A percentile compares a stretch with the other conserved stretches of the same genome.
Conservation (phyloP, 805 yeast genomes). For the Schwanniomyces polymorphus region DNA sequence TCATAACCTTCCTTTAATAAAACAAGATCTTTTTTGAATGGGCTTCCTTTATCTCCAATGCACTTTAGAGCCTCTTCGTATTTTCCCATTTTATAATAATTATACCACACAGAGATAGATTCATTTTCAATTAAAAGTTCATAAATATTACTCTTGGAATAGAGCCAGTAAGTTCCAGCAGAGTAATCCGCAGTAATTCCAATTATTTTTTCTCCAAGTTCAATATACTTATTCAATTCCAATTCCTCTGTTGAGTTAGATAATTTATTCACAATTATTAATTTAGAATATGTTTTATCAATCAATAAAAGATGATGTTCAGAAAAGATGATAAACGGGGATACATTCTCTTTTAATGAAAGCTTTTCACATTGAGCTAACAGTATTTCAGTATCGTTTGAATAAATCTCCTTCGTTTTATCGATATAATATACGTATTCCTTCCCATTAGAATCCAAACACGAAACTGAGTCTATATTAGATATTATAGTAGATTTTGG, state of each 20-base stretch:
- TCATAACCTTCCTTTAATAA: constrained; percentile 40
- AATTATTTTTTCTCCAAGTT: constrained; percentile 11
- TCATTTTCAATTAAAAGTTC: constrained; percentile 76
- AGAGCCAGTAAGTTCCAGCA: constrained; percentile 73
- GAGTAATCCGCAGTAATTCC: constrained; percentile 32
- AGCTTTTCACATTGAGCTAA: constrained; percentile 15
- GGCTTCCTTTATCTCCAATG: constrained; percentile 15
- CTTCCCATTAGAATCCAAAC: constrained; percentile 15
- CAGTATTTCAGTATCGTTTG: constrained; percentile 32
- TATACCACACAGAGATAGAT: constrained; percentile 70
- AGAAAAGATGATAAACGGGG: constrained; percentile 22
- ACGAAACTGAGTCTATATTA: neutral
- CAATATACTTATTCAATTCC: constrained; percentile 2
- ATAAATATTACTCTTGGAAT: constrained; percentile 55
- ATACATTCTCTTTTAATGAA: constrained; percentile 6
- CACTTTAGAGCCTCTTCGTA: constrained; percentile 65
- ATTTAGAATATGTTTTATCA: constrained; percentile 10
- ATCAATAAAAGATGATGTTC: constrained; percentile 30
- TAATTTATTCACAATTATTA: constrained; percentile 30
- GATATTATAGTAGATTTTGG: constrained; percentile 10
- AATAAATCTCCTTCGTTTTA: constrained; percentile 13
- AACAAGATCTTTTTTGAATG: constrained; percentile 27
- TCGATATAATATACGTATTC: constrained; percentile 13
- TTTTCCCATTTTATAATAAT: constrained; percentile 37
- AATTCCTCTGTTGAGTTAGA: constrained; percentile 9